Evolutionary conservation across 2,329 filamentous ascomycete genomes (phyloP).

Genomic region (Helotiales sp.): DNA sequence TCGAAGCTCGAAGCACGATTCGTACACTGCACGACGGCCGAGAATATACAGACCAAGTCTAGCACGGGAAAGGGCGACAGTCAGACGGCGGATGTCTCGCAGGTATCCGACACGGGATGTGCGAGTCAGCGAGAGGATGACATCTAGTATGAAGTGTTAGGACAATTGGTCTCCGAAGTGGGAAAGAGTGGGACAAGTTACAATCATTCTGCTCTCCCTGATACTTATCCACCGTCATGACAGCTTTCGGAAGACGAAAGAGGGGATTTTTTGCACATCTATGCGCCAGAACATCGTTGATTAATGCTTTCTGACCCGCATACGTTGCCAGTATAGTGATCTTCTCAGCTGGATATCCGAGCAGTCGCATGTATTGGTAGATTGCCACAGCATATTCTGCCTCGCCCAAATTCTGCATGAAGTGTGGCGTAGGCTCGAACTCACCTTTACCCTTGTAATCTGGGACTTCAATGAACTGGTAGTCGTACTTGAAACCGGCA

Average conservation of each 20-base stretch:
- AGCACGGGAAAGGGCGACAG: slow-evolving; percentile 90
- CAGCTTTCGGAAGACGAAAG: slow-evolving; percentile 85
- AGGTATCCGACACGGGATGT: slow-evolving; percentile 90
- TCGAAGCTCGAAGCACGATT: slow-evolving; percentile 82
- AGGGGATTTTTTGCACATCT: slow-evolving; percentile 80
- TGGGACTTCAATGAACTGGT: slow-evolving; percentile 93
- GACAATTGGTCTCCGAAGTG: background rate
- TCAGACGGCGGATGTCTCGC: slow-evolving; percentile 88
- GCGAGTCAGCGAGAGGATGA: slow-evolving; percentile 89
- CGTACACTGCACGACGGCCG: slow-evolving; percentile 84
- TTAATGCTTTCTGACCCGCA: slow-evolving; percentile 84
- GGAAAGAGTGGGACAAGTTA: slow-evolving; percentile 50
- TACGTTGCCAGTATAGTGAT: slow-evolving; percentile 94
- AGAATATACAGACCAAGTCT: slow-evolving; percentile 90
- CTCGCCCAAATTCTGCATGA: slow-evolving; percentile 94
- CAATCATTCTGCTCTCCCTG: slow-evolving; percentile 99
- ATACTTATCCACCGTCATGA: slow-evolving; percentile 97
- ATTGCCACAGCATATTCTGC: slow-evolving; percentile 96
- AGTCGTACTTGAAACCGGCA: slow-evolving; percentile 89
- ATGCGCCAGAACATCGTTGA: slow-evolving; percentile 81
- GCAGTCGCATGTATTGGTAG: slow-evolving; percentile 94
- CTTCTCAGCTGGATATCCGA: slow-evolving; percentile 74
- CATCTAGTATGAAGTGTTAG: slow-evolving; percentile 53
- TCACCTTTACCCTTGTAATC: slow-evolving; percentile 92
- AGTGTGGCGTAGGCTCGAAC: slow-evolving; percentile 86